Percentiles rank a stretch among this genome's conserved stretches.
Conservation (phyloP, 1,284 basidiomycete species). For the Tilletia caries region DNA sequence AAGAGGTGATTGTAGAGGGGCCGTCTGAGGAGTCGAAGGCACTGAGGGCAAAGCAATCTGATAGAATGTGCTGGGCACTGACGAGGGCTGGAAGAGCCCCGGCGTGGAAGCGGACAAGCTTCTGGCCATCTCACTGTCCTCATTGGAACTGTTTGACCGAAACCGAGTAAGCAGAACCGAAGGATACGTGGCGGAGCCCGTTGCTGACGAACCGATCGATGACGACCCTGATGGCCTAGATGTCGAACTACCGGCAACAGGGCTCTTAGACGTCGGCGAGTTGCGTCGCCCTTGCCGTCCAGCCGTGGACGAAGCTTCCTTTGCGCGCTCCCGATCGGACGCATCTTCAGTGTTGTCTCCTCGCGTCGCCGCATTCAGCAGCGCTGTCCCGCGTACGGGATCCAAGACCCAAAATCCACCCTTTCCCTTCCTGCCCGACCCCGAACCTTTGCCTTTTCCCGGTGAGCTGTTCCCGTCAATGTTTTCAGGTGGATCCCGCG, state of each 20-base stretch:
- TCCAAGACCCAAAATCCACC: constrained; percentile 9
- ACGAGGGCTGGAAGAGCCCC: neutral
- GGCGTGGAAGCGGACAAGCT: neutral
- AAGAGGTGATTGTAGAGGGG: neutral
- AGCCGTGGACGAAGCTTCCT: neutral
- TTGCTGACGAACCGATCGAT: neutral
- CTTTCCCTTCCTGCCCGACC: neutral
- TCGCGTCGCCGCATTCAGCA: neutral
- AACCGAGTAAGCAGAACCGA: neutral
- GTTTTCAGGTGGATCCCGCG: constrained; percentile 41
- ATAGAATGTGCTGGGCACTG: neutral
- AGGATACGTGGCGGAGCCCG: neutral
- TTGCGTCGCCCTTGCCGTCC: neutral
- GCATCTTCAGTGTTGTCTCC: neutral
- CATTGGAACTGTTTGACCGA: neutral
- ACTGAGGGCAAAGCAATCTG: neutral
- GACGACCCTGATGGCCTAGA: neutral
- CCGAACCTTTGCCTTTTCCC: neutral
- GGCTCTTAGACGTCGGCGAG: too few relatives aligned
- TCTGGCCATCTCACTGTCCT: too few relatives aligned
- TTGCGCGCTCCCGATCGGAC: neutral
- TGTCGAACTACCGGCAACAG: neutral
- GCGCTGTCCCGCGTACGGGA: neutral
- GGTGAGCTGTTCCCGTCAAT: neutral
- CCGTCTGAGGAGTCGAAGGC: neutral